phyloP scores from a whole-genome alignment of 305 asterid genomes.

The Rubia tinctorum region DNA sequence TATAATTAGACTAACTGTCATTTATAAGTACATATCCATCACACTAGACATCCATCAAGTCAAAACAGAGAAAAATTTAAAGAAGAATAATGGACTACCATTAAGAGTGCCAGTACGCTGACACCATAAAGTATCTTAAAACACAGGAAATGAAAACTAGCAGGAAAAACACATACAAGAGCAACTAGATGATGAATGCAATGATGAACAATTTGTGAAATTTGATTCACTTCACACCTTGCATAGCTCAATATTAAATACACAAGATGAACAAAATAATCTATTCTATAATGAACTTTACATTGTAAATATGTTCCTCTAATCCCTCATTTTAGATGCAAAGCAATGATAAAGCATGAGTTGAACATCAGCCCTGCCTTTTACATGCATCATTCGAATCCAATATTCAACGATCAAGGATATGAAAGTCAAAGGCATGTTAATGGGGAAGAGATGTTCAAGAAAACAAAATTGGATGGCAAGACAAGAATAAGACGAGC shows the following conservation, averaged over 20 bases:
- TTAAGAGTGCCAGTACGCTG: not conserved
- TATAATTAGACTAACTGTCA: not conserved
- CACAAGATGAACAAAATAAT: not conserved
- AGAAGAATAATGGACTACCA: not conserved
- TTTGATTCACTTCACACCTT: not conserved
- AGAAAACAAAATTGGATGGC: not conserved
- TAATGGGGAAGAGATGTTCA: not conserved
- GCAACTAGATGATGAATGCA: not conserved
- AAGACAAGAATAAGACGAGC: not conserved
- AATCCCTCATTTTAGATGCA: not conserved
- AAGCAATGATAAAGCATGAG: not conserved
- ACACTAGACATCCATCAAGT: not conserved
- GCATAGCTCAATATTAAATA: not conserved
- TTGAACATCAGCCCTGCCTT: not conserved
- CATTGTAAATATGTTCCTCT: not conserved
- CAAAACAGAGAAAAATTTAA: not conserved
- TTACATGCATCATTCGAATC: not conserved
- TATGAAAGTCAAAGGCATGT: conserved; percentile 1
- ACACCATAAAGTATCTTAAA: not conserved
- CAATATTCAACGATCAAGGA: not conserved
- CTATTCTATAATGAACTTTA: not conserved
- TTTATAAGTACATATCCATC: not conserved
- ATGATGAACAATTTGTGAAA: not conserved
- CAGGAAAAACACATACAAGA: not conserved
- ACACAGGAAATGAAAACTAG: not conserved